Base-by-base conservation (phyloP, 2,329 filamentous ascomycete genomes). In the Neofusicoccum cordaticola region DNA sequence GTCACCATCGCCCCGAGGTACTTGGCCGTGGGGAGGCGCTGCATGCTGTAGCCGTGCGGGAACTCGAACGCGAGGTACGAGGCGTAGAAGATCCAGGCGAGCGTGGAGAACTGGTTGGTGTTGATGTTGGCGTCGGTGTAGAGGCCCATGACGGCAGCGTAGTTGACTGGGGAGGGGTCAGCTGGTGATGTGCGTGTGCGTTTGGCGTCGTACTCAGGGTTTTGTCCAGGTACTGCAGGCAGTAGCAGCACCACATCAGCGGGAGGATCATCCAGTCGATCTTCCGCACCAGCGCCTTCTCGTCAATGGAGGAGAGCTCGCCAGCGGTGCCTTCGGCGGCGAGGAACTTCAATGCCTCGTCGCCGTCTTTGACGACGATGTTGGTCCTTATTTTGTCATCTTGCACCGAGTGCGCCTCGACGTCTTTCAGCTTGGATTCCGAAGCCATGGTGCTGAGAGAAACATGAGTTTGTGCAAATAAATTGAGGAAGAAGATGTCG, bases 11-110 rank as follows among this genome's bases (percentile, higher is more conserved):
- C 63, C 0, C 82, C 82, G 5, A 86, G 74, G 63, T 83, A 85
- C 68, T 85, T 85, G 35, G 82, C 83, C 0, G 81, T 81, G 0
- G 84, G 84, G 0, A 85, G 72, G 7, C 80, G 77, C 68, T 86
- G 83, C 78, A 86, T 84, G 8, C 82, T 74, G 67, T 81, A 83
- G 6, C 77, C 81, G 60, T 77, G 74, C 3, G 77, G 77, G 44
- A 79, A 76, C 50, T 79, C 78, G 34, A 78, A 74, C 2, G 72
- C 71, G 5, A 79, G 69, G 65, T 77, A 77, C 0, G 73, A 71
- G 37, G 77, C 71, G 58, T 77, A 78, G 70, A 78, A 78, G 63
- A 74, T 70, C 45, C 74, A 63, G 0, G 72, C 74, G 15, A 77
- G 68, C 22, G 75, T 72, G 17, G 71, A 73, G 66, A 77, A 78